Evolutionary conservation across 805 yeast species (phyloP).

Genomic region (Gaillardinia entomophila): DNA sequence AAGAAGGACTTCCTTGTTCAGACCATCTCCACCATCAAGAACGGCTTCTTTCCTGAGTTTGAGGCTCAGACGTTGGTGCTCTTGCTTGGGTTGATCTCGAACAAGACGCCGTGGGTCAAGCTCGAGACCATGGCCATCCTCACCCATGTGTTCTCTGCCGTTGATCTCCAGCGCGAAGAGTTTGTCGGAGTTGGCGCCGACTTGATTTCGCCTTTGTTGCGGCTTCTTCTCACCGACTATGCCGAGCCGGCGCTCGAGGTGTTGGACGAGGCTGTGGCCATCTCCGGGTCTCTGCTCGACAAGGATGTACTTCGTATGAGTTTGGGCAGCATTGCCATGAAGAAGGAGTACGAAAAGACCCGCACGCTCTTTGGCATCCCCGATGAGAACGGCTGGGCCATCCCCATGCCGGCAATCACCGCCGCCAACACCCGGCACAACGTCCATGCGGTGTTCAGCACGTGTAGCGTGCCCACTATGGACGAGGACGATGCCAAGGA

Average conservation of each 20-base stretch:
- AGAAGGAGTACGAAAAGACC: slow-evolving; percentile 77
- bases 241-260: slow-evolving; percentile 89
- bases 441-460: slow-evolving; percentile 90
- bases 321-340: slow-evolving; percentile 72
- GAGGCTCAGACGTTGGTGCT: slow-evolving; percentile 73
- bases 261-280: slow-evolving; percentile 73
- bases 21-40: slow-evolving; percentile 62
- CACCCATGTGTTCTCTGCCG: slow-evolving; percentile 66
- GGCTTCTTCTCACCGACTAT: slow-evolving; percentile 74
- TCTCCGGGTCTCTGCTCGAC: slow-evolving; percentile 89
- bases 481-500: slow-evolving; percentile 31
- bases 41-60: slow-evolving; percentile 64
- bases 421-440: slow-evolving; percentile 87
- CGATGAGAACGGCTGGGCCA: slow-evolving; percentile 93
- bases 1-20: slow-evolving; percentile 85
- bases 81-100: slow-evolving; percentile 72
- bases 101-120: slow-evolving; percentile 73
- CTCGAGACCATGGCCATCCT: slow-evolving; percentile 72
- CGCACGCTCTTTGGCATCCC: slow-evolving; percentile 94
- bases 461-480: slow-evolving; percentile 50
- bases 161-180: slow-evolving; percentile 71
- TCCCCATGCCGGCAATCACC: slow-evolving; percentile 90
- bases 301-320: slow-evolving; percentile 89
- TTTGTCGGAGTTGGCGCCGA: slow-evolving; percentile 93
- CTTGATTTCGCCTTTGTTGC: slow-evolving; percentile 79